Percentiles rank a stretch among this genome's conserved stretches.
Conservation (phyloP, 306 rosid species). For the Hippophae tibetana region DNA sequence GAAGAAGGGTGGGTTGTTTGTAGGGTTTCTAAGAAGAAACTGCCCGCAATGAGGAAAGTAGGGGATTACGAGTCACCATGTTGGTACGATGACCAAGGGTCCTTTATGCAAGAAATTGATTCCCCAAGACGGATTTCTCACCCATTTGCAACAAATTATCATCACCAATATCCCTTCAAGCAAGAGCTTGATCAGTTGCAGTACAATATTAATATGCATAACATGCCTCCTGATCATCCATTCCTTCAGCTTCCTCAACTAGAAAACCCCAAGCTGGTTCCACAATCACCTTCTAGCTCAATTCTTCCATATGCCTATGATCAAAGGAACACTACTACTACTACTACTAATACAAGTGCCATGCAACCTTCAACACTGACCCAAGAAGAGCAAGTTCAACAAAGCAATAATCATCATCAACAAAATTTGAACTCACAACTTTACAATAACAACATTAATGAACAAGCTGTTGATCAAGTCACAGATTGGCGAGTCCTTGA, state of each 20-base stretch:
- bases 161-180: constrained; percentile 45
- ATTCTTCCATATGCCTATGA: constrained; percentile 24
- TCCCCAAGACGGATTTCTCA: constrained; percentile 38
- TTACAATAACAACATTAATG: constrained; percentile 12
- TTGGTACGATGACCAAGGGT: constrained; percentile 63
- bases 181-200: constrained; percentile 50
- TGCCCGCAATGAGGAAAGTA: constrained; percentile 40
- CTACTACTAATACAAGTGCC: constrained; percentile 7
- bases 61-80: constrained; percentile 61
- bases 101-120: constrained; percentile 60
- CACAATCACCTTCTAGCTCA: constrained; percentile 12
- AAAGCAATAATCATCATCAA: constrained; percentile 10
- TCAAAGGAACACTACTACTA: constrained; percentile 4
- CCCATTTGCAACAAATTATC: constrained; percentile 27
- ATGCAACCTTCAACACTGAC: constrained; percentile 35
- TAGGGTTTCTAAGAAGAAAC: constrained; percentile 65
- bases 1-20: constrained; percentile 95
- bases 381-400: constrained; percentile 36
- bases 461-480: constrained; percentile 42
- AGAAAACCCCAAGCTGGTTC: constrained; percentile 39
- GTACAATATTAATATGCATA: constrained; percentile 30
- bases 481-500: constrained; percentile 76
- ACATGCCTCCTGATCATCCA: constrained; percentile 28
- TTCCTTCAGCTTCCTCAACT: constrained; percentile 80
- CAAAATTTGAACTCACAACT: constrained; percentile 22